Evolutionary conservation across 1,284 basidiomycete species (phyloP).

Genomic region (Bjerkandera adusta): DNA sequence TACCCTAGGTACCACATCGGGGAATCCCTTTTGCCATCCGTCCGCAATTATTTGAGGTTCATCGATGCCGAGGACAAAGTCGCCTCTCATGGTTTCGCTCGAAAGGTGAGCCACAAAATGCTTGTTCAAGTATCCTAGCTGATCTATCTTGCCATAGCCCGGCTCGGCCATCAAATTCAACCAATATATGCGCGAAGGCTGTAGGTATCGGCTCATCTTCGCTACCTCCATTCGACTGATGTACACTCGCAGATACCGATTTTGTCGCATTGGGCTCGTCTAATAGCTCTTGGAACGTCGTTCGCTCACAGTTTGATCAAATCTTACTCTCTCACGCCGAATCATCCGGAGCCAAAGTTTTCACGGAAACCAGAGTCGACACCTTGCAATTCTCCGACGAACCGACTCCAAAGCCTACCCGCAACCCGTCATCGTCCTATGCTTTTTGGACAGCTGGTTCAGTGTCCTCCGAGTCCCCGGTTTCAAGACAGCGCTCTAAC

Average conservation of each 20-base stretch:
- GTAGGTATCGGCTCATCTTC: slow-evolving; percentile 23
- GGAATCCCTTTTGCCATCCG: slow-evolving; percentile 41
- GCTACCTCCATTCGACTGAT: background rate
- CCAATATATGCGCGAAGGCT: slow-evolving; percentile 39
- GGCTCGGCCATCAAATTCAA: slow-evolving; percentile 44
- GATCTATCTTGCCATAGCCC: slow-evolving; percentile 27
- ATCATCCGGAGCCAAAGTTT: slow-evolving; percentile 32
- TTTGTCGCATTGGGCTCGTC: slow-evolving; percentile 37
- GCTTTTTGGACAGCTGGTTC: background rate
- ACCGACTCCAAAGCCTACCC: slow-evolving; percentile 14
- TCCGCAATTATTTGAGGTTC: slow-evolving; percentile 39
- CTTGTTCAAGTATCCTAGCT: background rate
- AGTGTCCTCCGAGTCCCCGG: too few relatives aligned
- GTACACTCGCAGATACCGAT: slow-evolving; percentile 33
- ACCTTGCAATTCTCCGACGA: slow-evolving; percentile 30
- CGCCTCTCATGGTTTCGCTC: slow-evolving; percentile 32
- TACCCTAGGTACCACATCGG: slow-evolving; percentile 38
- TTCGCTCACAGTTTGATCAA: slow-evolving; percentile 40
- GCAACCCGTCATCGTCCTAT: slow-evolving; percentile 14
- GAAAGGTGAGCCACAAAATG: slow-evolving; percentile 30
- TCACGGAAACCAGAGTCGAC: slow-evolving; percentile 35
- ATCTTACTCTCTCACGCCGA: slow-evolving; percentile 38
- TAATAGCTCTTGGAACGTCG: slow-evolving; percentile 40
- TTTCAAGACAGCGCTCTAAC: background rate
- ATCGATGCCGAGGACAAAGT: slow-evolving; percentile 38